Evolutionary conservation across 192 early-diverging fungal species (phyloP), one percentile per base, ranked within the genome.

Genomic region (Coemansia sp.): DNA sequence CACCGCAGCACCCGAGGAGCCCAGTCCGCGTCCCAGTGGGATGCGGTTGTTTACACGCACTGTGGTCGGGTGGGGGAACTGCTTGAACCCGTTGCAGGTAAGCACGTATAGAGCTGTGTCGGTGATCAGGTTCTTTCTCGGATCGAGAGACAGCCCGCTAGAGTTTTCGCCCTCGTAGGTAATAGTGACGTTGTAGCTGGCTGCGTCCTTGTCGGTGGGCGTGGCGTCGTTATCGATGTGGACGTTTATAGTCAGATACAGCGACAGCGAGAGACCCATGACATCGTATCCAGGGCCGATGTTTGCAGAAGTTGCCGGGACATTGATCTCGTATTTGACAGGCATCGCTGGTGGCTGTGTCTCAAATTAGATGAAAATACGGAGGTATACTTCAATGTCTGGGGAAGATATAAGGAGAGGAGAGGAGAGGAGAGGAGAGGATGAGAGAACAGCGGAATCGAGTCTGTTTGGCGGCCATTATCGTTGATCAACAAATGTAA

Each of bases 251-350:
- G 86, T 87, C 43, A 99, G 85, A 77, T 92, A 91, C 48, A 98
- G 83, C n/a, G 92, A 93, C 20, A 97, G 89, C 33, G 93, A 90
- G 5, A 94, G 86, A 24, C 98, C 98, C 43, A 99, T 87, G 23
- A 92, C 91, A 76, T 99, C 98, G 75, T 96, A 99, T 41, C 98
- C 98, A 18, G 96, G 95, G 16, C 98, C 98, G 55, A 99, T 90
- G 78, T 99, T 99, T 61, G 98, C 91, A n/a, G 98, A 92, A 11
- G 97, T 96, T 30, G 91, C 91, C 8, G 98, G 96, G n/a, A 96
- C 94, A 23, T 74, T 83, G 77, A 99, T 94, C 12, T 44, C 56
- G 58, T 71, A 72, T 36, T 45, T 73, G 38, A 45, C 62, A 24
- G 60, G 21, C 60, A 67, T 75, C 16, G 44, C 14, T 18, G 30